phyloP scores from a whole-genome alignment of 2,329 filamentous ascomycete species.

The Aspergillus aculeatinus region DNA sequence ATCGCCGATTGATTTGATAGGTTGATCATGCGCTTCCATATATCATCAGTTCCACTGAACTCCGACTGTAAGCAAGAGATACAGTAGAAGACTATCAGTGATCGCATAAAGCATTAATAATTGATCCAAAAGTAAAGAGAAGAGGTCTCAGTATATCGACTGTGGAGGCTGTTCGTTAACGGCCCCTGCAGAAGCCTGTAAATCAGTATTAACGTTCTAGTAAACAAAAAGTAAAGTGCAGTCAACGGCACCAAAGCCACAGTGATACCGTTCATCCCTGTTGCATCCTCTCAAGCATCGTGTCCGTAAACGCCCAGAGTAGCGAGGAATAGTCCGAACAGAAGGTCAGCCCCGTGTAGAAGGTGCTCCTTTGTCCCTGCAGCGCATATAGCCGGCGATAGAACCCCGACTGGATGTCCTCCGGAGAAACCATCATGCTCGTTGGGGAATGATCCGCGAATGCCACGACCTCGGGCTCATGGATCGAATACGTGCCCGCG shows the following conservation, averaged over 20 bases:
- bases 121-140: too few species aligned
- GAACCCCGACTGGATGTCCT: constrained; percentile 42
- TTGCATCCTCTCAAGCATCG: constrained; percentile 12
- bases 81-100: too few species aligned
- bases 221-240: too few species aligned
- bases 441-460: constrained; percentile 42
- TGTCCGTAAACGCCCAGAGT: constrained; percentile 24
- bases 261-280: neutral
- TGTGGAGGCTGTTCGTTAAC: too few species aligned
- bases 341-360: constrained; percentile 47
- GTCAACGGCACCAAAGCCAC: neutral
- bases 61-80: too few species aligned
- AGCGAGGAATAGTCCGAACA: constrained; percentile 21
- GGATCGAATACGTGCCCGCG: constrained; percentile 8
- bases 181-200: too few species aligned
- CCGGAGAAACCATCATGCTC: constrained; percentile 32
- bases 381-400: constrained; percentile 44
- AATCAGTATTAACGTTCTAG: too few species aligned
- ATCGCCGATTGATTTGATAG: neutral
- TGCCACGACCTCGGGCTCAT: constrained; percentile 32
- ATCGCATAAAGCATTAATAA: too few species aligned
- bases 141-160: too few species aligned
- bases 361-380: constrained; percentile 48
- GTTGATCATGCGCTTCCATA: neutral
- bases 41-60: too few species aligned